phyloP scores from a whole-genome alignment of 169 alveolate species.

The Plasmodium vinckei region DNA sequence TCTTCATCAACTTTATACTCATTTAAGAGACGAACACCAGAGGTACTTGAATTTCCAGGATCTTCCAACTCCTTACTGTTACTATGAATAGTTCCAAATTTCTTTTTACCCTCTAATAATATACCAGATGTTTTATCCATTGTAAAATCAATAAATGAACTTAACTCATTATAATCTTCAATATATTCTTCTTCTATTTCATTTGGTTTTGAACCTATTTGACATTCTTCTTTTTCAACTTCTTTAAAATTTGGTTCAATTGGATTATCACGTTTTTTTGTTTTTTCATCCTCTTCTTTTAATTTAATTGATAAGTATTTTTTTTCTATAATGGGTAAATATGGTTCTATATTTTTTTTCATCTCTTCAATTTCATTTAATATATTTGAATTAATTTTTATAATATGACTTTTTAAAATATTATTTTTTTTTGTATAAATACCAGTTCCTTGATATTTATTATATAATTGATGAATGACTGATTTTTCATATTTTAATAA shows the following conservation, averaged over 20 bases:
- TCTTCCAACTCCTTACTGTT: neutral
- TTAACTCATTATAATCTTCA: conserved; percentile 43
- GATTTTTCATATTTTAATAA: conserved; percentile 10
- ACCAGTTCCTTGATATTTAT: conserved; percentile 40
- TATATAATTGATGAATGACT: conserved; percentile 35
- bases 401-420: conserved; percentile 2
- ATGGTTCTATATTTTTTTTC: conserved; percentile 7
- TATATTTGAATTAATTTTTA: conserved; percentile 12
- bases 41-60: neutral
- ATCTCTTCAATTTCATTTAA: conserved; percentile 11
- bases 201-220: neutral
- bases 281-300: neutral
- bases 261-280: neutral
- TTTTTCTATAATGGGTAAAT: conserved; percentile 3
- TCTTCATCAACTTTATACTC: conserved; percentile 44
- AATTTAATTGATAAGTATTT: neutral
- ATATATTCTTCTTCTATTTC: neutral
- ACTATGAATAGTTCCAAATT: neutral
- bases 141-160: conserved; percentile 42
- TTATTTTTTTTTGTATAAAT: conserved; percentile 37
- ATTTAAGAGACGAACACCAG: conserved; percentile 2
- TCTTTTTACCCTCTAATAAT: conserved; percentile 12
- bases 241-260: conserved; percentile 1
- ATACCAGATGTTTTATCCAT: conserved; percentile 50
- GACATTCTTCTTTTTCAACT: neutral